Base-by-base conservation (phyloP, 139 green algal species). In the Chlamydomonas schloesseri region DNA sequence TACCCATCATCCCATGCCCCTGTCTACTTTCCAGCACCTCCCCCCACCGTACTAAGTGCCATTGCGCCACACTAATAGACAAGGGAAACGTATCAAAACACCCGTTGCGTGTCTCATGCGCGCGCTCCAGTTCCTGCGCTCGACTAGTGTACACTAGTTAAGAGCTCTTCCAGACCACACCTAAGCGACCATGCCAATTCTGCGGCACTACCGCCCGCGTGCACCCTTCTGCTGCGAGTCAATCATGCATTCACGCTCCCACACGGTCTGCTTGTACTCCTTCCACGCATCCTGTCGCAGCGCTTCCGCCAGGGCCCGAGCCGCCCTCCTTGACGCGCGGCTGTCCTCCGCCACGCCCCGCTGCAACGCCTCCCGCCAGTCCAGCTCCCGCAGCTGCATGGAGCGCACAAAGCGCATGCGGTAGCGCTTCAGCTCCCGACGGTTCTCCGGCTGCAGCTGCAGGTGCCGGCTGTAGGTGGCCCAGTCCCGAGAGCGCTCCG, bases 351-450 rank as follows among this genome's bases (percentile, higher is more conserved):
- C 82, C 31, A 91, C 67, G 50, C 88, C 88, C 1, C 72, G 71
- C 62, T 92, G 68, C n/a, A 92, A 92, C 1, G 88, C 88, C 28
- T 92, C 72, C 55, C 88, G 78, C 88, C 88, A 92, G 47, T 92
- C 88, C 3, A 92, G 46, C 46, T 92, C 88, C 5, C 88, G 72
- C 65, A 92, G 62, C 42, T 82, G 46, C 58, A 83, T 37, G 46
- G 70, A 88, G 53, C 80, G 84, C 20, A 75, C 21, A 42, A 88
- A 90, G 50, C 74, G n/a, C 3, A 69, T 46, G 23, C 72, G 73
- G 46, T 86, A 80, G 24, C 47, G 64, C 68, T 79, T 29, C 37
- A 34, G 0, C 47, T 86, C 71, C 62, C 42, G 47, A 0, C 77
- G n/a, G 42, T 89, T 83, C 0, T 31, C n/a, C 21, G 71, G 86